phyloP scores from a whole-genome alignment of 805 yeast genomes.

The Yamadazyma paraphyllophila region DNA sequence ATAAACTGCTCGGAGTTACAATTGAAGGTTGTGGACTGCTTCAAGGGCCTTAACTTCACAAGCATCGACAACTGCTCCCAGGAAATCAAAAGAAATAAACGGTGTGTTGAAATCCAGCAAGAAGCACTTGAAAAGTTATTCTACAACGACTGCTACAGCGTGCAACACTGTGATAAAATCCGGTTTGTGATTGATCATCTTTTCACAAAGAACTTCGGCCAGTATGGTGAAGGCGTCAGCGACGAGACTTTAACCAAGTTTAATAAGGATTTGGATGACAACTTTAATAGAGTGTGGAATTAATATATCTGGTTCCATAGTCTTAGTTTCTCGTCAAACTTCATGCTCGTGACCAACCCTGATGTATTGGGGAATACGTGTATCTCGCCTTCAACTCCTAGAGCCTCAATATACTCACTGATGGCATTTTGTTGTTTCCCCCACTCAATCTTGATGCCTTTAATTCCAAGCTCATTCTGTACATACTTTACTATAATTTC shows the following conservation, averaged over 20 bases:
- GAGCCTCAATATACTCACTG: constrained; percentile 17
- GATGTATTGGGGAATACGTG: constrained; percentile 73
- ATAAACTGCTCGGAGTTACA: constrained; percentile 43
- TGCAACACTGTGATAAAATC: constrained; percentile 36
- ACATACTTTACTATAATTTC: constrained; percentile 48
- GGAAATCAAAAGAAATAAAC: constrained; percentile 25
- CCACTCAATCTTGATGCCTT: constrained; percentile 46
- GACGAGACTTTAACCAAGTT: constrained; percentile 27
- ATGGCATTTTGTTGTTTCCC: constrained; percentile 37
- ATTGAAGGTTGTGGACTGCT: constrained; percentile 34
- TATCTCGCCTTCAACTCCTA: constrained; percentile 24
- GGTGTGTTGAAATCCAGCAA: constrained; percentile 35
- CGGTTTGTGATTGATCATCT: constrained; percentile 34
- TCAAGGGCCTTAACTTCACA: constrained; percentile 29
- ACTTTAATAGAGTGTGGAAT: constrained; percentile 34
- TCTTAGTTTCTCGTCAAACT: constrained; percentile 41
- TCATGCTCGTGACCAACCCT: constrained; percentile 59
- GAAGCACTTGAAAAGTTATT: constrained; percentile 32
- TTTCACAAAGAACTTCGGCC: constrained; percentile 38
- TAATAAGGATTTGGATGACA: constrained; percentile 28
- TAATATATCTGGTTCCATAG: constrained; percentile 47
- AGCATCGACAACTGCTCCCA: constrained; percentile 28
- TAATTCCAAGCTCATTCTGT: constrained; percentile 23
- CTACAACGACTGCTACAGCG: constrained; percentile 35
- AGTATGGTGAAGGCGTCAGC: constrained; percentile 27